phyloP scores from a whole-genome alignment of 257 asterid species.

The Anisodus tanguticus region DNA sequence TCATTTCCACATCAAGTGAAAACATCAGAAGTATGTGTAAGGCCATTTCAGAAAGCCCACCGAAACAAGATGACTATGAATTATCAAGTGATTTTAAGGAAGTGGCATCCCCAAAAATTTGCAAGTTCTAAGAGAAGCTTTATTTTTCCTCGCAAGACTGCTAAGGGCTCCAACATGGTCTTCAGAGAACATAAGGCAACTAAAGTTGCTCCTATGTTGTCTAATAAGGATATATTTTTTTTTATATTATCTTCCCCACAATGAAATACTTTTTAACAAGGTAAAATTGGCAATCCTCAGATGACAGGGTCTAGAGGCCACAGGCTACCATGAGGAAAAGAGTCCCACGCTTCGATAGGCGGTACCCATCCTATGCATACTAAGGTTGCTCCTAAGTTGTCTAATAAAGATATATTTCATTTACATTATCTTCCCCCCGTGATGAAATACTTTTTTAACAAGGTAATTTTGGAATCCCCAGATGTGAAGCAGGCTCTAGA shows the following conservation, averaged over 20 bases:
- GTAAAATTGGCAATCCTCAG: not conserved
- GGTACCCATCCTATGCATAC: not conserved
- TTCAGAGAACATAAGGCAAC: constrained; percentile 3
- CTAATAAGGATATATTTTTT: not conserved
- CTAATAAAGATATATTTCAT: not conserved
- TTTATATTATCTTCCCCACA: not conserved
- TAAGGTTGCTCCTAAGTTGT: not conserved
- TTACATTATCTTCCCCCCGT: not conserved
- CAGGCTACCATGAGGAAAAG: not conserved
- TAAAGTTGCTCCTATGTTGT: not conserved
- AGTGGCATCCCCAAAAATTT: constrained; percentile 16
- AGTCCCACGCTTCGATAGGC: not conserved
- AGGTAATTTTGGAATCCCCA: not conserved
- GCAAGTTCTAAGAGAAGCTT: constrained; percentile 15
- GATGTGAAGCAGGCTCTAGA: not conserved
- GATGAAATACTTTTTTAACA: constrained; percentile 8
- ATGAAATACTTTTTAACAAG: not conserved
- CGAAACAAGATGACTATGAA: not conserved
- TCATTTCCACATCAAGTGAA: no score
- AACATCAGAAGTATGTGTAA: no score
- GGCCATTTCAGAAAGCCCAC: no score
- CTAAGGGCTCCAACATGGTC: not conserved
- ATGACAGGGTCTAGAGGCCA: not conserved
- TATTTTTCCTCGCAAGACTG: not conserved
- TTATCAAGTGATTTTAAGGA: constrained; percentile 24